A percentile compares a stretch with the other conserved stretches of the same genome.
These are phyloP conservation scores for Physcia stellaris DNA, from an alignment of 495 filamentous ascomycete species.

Conservation along the genomic window DNA sequence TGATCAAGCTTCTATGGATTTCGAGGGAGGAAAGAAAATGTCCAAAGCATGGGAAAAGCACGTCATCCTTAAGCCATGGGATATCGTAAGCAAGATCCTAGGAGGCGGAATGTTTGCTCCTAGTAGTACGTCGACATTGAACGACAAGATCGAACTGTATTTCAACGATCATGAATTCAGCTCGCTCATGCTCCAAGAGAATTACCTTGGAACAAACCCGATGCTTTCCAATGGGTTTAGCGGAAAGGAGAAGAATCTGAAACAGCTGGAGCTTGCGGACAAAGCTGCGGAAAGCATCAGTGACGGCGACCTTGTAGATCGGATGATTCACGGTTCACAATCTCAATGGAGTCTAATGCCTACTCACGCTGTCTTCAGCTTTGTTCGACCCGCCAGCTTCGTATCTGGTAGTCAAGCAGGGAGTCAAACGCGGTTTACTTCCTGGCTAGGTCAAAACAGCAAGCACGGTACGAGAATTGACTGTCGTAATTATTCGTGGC, in stretches of 20 bases:
- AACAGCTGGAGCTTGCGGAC: conserved; percentile 68
- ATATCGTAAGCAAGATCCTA: conserved; percentile 87
- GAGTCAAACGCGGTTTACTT: conserved; percentile 52
- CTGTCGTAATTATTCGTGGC: neutral
- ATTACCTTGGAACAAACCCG: conserved; percentile 78
- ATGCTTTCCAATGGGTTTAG: conserved; percentile 39
- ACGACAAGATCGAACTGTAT: conserved; percentile 96
- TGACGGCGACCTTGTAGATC: conserved; percentile 90
- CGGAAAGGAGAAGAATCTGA: conserved; percentile 58
- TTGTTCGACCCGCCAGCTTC: conserved; percentile 83
- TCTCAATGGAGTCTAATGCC: conserved; percentile 99
- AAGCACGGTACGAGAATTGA: conserved; percentile 44
- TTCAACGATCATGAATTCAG: conserved; percentile 99
- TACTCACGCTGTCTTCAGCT: conserved; percentile 90
- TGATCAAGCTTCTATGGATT: conserved; percentile 66
- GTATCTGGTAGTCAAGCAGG: conserved; percentile 59
- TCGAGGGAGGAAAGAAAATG: conserved; percentile 76
- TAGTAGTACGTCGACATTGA: conserved; percentile 69
- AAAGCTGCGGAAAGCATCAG: conserved; percentile 89
- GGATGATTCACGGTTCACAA: conserved; percentile 96
- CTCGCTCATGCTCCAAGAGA: conserved; percentile 94
- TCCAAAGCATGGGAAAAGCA: conserved; percentile 98
- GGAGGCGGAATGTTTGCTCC: conserved; percentile 73
- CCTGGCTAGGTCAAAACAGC: conserved; percentile 92
- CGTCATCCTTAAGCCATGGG: conserved; percentile 92